phyloP scores from a whole-genome alignment of 2,329 filamentous ascomycete species.

The Raffaelea ambrosiae region DNA sequence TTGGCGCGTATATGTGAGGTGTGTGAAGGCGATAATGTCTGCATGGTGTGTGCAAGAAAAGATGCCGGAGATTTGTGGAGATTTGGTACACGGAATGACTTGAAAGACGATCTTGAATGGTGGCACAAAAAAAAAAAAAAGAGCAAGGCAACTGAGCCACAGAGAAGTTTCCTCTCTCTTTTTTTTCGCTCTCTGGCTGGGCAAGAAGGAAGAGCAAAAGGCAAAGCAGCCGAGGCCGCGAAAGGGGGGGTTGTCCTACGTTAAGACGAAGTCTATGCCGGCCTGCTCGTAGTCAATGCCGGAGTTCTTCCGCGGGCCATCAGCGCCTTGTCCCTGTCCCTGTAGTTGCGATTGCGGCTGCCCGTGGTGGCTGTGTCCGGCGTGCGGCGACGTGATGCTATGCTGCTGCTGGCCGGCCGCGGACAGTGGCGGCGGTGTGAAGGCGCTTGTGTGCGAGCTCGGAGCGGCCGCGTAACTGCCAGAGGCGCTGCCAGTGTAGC shows the following conservation, averaged over 20 bases:
- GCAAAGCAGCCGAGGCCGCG: slow-evolving; percentile 1
- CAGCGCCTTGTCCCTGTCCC: slow-evolving; percentile 11
- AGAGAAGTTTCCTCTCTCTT: not conserved
- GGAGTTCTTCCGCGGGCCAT: slow-evolving; percentile 24
- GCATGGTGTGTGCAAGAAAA: no score
- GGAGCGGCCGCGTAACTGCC: slow-evolving; percentile 50
- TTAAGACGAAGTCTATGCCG: slow-evolving; percentile 84
- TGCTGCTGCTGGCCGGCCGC: slow-evolving; percentile 15
- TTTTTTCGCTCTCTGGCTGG: not conserved
- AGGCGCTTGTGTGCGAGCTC: slow-evolving; percentile 28
- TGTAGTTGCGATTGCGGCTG: slow-evolving; percentile 3
- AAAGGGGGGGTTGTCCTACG: slow-evolving; percentile 57
- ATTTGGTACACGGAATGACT: no score
- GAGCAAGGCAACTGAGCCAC: no score
- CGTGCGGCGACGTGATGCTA: slow-evolving; percentile 6
- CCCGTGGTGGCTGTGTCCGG: slow-evolving; percentile 7
- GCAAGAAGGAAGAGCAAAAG: not conserved
- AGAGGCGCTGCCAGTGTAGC: slow-evolving; percentile 49
- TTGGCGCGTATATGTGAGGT: no score
- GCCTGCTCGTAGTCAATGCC: slow-evolving; percentile 68
- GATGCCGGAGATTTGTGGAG: no score
- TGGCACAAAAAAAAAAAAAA: no score
- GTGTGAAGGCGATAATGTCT: no score
- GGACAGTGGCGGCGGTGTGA: slow-evolving; percentile 34
- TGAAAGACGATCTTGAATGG: no score